Base-by-base conservation (phyloP, 306 rosid species). In the Styphnolobium japonicum region DNA sequence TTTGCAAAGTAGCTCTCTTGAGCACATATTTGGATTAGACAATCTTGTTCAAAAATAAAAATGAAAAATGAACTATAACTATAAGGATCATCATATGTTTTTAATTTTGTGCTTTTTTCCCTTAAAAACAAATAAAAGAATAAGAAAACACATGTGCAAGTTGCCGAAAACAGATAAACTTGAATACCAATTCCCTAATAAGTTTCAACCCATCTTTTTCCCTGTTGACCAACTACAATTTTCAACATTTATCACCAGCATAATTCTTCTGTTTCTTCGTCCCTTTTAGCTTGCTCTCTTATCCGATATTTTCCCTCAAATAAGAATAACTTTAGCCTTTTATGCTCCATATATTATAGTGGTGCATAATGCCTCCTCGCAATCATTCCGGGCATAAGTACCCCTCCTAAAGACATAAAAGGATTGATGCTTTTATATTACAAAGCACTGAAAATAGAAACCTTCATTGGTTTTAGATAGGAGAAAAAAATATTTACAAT, bases 371-470 rank as follows among this genome's bases (percentile, higher is more conserved):
- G 52, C 56, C 61, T 67, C 51, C 18, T 67, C 8, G 45, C 77
- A 74, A 75, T 79, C 78, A 79, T 79, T 60, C 66, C 22, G 5
- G 15, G 81, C 36, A 81, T 75, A 75, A 81, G 81, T 73, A 52
- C 42, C 49, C 56, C 7, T 25, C 61, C 1, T 10, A 53, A 67
- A 68, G 73, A 23, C 65, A 8, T 11, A 9, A 49, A 14, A 33
- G 77, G 42, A 73, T 73, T n/a, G 69, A 55, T 73, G 62, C 84
- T 57, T 65, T 69, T 71, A 46, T 69, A 70, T 70, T 65, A 60
- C 72, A 79, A 70, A 67, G 64, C 60, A 60, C 57, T 58, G 10
- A 60, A 49, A 49, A 71, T 21, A 19, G 48, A 51, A 22, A 39
- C 29, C 42, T 43, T 11, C 23, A 51, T 52, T 52, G 43, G 6